Conservation (phyloP, 495 filamentous ascomycete genomes). For the Filosporella fistucella region DNA sequence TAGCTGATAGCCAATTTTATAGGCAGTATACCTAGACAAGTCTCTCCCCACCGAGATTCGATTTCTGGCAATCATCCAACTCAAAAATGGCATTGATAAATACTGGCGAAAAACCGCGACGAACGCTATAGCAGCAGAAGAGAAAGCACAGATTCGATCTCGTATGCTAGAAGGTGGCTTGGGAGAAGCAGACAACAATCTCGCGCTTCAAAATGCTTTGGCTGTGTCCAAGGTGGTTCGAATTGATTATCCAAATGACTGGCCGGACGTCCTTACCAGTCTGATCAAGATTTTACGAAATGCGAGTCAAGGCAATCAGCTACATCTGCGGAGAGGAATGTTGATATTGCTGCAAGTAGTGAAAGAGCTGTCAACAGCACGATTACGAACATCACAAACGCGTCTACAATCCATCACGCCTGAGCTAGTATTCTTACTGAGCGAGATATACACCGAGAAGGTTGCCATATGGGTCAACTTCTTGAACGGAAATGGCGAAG, state of each 20-base stretch:
- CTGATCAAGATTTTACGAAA: slow-evolving; percentile 58
- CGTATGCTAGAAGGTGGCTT: slow-evolving; percentile 68
- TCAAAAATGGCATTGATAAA: slow-evolving; percentile 94
- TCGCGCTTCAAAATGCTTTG: slow-evolving; percentile 83
- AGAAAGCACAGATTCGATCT: slow-evolving; percentile 70
- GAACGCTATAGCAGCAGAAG: slow-evolving; percentile 66
- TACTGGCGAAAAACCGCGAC: slow-evolving; percentile 77
- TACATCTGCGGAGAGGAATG: slow-evolving; percentile 63
- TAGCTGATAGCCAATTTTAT: slow-evolving; percentile 2
- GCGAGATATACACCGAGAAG: slow-evolving; percentile 70
- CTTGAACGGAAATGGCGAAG: slow-evolving; percentile 46
- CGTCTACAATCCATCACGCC: slow-evolving; percentile 72
- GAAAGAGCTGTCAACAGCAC: slow-evolving; percentile 82
- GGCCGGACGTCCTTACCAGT: slow-evolving; percentile 56
- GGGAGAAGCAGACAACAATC: slow-evolving; percentile 63
- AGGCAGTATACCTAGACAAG: slow-evolving; percentile 78
- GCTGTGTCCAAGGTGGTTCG: slow-evolving; percentile 82
- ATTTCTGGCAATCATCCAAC: slow-evolving; percentile 85
- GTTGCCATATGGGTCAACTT: slow-evolving; percentile 65
- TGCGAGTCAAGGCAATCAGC: slow-evolving; percentile 37
- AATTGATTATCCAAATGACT: slow-evolving; percentile 83
- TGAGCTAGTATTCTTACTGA: slow-evolving; percentile 73
- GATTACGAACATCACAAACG: slow-evolving; percentile 62
- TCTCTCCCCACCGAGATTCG: slow-evolving; percentile 69
- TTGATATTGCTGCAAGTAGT: slow-evolving; percentile 77